These are phyloP conservation scores for Alternaria sp. DNA, from an alignment of 2,329 filamentous ascomycete species.

Conservation along the genomic window DNA sequence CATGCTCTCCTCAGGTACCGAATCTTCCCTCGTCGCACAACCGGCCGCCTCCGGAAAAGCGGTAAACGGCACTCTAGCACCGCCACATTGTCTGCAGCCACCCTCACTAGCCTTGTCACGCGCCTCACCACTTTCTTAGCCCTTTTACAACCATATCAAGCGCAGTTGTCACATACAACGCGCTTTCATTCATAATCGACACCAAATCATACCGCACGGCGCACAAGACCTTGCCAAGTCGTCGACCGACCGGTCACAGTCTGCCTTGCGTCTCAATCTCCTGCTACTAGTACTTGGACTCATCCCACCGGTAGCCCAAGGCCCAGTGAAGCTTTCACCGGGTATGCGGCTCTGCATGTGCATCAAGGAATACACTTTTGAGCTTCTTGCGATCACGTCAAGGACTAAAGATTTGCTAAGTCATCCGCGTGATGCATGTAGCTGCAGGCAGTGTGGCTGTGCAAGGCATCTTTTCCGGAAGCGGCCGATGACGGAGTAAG, in stretches of 20 bases:
- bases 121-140: conserved; percentile 1
- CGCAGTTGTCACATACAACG: neutral
- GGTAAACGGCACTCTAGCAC: conserved; percentile 15
- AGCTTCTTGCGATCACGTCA: neutral
- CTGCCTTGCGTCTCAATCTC: neutral
- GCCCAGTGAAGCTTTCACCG: neutral
- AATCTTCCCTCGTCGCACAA: neutral
- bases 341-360: conserved; percentile 2
- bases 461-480: conserved; percentile 4
- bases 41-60: conserved; percentile 16
- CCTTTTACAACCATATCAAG: neutral
- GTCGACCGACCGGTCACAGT: neutral
- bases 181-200: neutral
- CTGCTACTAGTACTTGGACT: neutral
- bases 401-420: neutral
- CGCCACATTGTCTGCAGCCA: conserved; percentile 7
- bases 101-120: neutral
- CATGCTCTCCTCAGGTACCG: neutral
- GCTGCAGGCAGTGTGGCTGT: conserved; percentile 3
- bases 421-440: neutral
- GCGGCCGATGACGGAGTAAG: neutral
- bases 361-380: neutral
- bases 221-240: neutral
- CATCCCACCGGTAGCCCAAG: neutral
- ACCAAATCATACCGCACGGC: neutral